Evolutionary conservation across 73 alveolate genomes (phyloP).

Genomic region (Uronychia binucleata): DNA sequence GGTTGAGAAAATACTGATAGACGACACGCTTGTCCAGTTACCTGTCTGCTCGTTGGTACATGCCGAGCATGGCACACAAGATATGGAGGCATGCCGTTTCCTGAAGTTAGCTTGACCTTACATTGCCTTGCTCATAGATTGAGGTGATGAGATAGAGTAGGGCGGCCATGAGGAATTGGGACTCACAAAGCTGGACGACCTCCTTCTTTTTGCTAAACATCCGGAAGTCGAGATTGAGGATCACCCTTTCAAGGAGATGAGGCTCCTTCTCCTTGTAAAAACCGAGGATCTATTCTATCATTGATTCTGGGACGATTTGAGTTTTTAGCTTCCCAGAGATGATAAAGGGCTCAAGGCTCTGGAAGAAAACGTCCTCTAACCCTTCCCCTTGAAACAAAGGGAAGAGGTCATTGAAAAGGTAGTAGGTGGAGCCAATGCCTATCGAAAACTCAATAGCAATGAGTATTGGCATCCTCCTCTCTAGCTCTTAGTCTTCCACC

Average conservation of each 20-base stretch:
- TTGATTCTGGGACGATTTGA: slow-evolving; percentile 38
- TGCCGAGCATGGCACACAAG: slow-evolving; percentile 18
- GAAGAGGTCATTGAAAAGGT: slow-evolving; percentile 44
- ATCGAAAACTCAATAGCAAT: slow-evolving; percentile 52
- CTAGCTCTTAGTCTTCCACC: not conserved
- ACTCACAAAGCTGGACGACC: slow-evolving; percentile 53
- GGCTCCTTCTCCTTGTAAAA: slow-evolving; percentile 41
- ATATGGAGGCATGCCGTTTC: slow-evolving; percentile 42
- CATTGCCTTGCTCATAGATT: slow-evolving; percentile 48
- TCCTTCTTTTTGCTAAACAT: slow-evolving; percentile 16
- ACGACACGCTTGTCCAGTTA: no score
- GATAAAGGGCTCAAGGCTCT: slow-evolving; percentile 53
- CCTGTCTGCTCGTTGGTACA: no score
- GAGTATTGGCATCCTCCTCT: not conserved
- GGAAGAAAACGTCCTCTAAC: slow-evolving; percentile 41
- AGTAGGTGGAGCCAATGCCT: slow-evolving; percentile 34
- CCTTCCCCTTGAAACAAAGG: slow-evolving; percentile 44
- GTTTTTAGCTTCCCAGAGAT: slow-evolving; percentile 54
- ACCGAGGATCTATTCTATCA: slow-evolving; percentile 19
- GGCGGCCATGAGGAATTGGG: slow-evolving; percentile 34
- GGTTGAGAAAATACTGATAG: no score
- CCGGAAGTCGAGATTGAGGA: slow-evolving; percentile 27
- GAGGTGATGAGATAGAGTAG: slow-evolving; percentile 35
- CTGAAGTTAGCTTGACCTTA: slow-evolving; percentile 18
- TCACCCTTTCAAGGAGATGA: slow-evolving; percentile 40